Percentiles rank a stretch among this genome's conserved stretches.
phyloP scores from a whole-genome alignment of 179 eudicot genomes.

The Spinacia oleracea region DNA sequence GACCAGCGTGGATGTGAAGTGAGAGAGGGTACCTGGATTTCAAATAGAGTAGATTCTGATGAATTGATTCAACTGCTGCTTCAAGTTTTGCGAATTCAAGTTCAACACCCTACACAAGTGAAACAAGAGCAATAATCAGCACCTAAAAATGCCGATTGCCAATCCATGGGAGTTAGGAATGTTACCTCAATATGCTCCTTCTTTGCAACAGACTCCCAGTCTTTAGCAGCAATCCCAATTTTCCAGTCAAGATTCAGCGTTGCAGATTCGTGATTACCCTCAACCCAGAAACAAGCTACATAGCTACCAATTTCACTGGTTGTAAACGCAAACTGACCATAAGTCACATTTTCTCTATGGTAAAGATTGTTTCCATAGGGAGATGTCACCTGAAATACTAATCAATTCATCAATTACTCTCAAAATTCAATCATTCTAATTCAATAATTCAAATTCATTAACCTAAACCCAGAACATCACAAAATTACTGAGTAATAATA shows the following conservation, averaged over 20 bases:
- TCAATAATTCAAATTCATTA: neutral
- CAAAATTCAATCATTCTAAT: too few species aligned
- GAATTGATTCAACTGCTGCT: slow-evolving; percentile 81
- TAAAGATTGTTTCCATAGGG: slow-evolving; percentile 74
- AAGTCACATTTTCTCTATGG: slow-evolving; percentile 67
- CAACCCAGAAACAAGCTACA: slow-evolving; percentile 81
- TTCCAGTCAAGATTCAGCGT: slow-evolving; percentile 84
- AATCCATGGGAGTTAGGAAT: too few species aligned
- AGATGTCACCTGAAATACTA: slow-evolving; percentile 62
- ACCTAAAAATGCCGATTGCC: too few species aligned
- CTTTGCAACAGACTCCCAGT: slow-evolving; percentile 89
- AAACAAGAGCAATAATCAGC: too few species aligned
- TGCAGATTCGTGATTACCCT: slow-evolving; percentile 49
- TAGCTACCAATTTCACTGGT: slow-evolving; percentile 73
- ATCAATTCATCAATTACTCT: too few species aligned
- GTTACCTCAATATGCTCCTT: slow-evolving; percentile 83
- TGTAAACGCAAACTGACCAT: slow-evolving; percentile 90
- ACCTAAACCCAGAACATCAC: too few species aligned
- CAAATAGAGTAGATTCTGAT: slow-evolving; percentile 66
- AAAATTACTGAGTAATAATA: too few species aligned
- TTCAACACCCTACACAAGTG: slow-evolving; percentile 66
- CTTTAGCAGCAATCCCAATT: slow-evolving; percentile 82
- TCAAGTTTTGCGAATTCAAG: slow-evolving; percentile 86
- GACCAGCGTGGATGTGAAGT: too few species aligned
- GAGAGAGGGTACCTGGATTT: slow-evolving; percentile 50